These are phyloP conservation scores for Saccharomyces hybrid DNA, from an alignment of 1,139 yeast species.

Conservation along the genomic window DNA sequence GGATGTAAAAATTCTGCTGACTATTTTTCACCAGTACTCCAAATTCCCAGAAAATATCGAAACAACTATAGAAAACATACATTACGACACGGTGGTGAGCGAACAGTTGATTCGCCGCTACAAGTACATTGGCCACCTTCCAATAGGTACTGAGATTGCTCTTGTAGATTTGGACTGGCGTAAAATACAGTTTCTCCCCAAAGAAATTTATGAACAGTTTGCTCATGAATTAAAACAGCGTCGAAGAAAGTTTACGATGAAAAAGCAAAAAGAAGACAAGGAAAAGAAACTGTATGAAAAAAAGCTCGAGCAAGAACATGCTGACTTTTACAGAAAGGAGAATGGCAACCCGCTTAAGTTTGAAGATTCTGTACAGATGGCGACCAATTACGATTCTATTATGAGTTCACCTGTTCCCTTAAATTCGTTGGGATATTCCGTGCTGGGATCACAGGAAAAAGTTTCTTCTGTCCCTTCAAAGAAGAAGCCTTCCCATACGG, in stretches of 20 bases:
- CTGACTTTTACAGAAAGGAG: conserved; percentile 51
- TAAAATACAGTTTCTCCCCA: conserved; percentile 35
- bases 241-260: conserved; percentile 44
- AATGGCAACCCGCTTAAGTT: conserved; percentile 33
- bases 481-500: conserved; percentile 8
- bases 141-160: conserved; percentile 77
- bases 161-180: conserved; percentile 85
- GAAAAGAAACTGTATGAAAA: conserved; percentile 52
- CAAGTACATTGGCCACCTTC: conserved; percentile 75
- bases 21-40: conserved; percentile 55
- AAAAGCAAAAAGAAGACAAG: conserved; percentile 58
- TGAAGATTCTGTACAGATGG: conserved; percentile 1
- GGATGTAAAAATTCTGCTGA: conserved; percentile 65
- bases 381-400: conserved; percentile 8
- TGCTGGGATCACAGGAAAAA: neutral
- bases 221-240: conserved; percentile 56
- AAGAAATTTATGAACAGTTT: conserved; percentile 49
- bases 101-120: conserved; percentile 48
- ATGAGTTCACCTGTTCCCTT: conserved; percentile 5
- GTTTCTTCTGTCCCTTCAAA: neutral
- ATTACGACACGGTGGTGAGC: conserved; percentile 50
- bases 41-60: conserved; percentile 59
- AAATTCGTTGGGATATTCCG: neutral
- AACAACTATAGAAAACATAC: conserved; percentile 62
- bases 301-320: conserved; percentile 51